These are phyloP conservation scores for Phytophthora citricola DNA, from an alignment of 352 stramenopile species.

Conservation along the genomic window DNA sequence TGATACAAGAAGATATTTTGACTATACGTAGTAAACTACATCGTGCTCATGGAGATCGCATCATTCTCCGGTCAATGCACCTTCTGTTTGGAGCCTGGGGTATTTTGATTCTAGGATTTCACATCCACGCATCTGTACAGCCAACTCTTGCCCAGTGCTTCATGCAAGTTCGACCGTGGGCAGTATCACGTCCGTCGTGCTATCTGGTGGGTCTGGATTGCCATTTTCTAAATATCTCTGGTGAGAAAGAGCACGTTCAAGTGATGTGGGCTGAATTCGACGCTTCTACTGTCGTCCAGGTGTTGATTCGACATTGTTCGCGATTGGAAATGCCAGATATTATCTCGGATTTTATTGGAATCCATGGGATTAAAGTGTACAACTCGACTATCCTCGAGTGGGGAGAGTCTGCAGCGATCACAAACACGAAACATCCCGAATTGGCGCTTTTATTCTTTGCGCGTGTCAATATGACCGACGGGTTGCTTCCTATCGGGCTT, in stretches of 20 bases:
- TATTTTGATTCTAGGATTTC: slow-evolving; percentile 23
- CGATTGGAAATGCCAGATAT: slow-evolving; percentile 28
- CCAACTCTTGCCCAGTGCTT: slow-evolving; percentile 24
- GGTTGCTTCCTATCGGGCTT: slow-evolving; percentile 36
- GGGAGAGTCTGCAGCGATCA: slow-evolving; percentile 34
- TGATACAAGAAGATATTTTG: background rate
- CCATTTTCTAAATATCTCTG: slow-evolving; percentile 11
- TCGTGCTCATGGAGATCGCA: background rate
- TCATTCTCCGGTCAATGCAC: background rate
- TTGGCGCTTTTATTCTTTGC: slow-evolving; percentile 41
- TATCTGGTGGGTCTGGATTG: slow-evolving; percentile 43
- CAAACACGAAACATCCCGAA: slow-evolving; percentile 14
- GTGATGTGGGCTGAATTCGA: slow-evolving; percentile 31
- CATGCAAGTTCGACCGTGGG: slow-evolving; percentile 43
- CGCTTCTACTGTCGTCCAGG: slow-evolving; percentile 21
- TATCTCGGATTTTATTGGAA: slow-evolving; percentile 26
- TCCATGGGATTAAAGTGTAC: slow-evolving; percentile 45
- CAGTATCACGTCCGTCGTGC: slow-evolving; percentile 31
- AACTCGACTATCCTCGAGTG: slow-evolving; percentile 44
- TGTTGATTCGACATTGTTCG: slow-evolving; percentile 44
- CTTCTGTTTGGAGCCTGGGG: slow-evolving; percentile 15
- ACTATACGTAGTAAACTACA: too few species aligned
- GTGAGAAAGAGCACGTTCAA: slow-evolving; percentile 15
- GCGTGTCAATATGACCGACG: slow-evolving; percentile 41
- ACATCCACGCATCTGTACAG: slow-evolving; percentile 22